phyloP scores from a whole-genome alignment of 257 asterid genomes.

The Dorcoceras hygrometricum region DNA sequence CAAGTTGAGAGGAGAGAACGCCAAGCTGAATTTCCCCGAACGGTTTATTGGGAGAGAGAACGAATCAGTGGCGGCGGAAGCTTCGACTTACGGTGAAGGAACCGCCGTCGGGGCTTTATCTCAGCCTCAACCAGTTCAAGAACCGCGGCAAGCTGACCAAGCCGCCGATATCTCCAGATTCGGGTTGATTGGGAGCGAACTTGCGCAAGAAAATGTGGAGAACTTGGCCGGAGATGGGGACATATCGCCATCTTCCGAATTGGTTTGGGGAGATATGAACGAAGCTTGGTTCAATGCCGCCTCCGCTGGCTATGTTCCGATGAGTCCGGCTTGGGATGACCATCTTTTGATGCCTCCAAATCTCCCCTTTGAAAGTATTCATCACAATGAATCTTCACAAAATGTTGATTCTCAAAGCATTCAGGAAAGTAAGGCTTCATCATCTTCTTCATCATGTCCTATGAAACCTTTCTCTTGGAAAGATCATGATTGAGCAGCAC shows the following conservation, averaged over 20 bases:
- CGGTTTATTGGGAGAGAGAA: background rate
- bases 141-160: conserved; percentile 21
- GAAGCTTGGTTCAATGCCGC: conserved; percentile 65
- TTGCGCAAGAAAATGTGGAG: conserved; percentile 31
- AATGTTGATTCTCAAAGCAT: conserved; percentile 35
- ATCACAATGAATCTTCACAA: conserved; percentile 29
- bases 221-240: conserved; percentile 15
- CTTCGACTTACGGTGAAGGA: background rate
- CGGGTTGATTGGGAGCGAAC: conserved; percentile 33
- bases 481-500: conserved; percentile 38
- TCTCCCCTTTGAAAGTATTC: conserved; percentile 50
- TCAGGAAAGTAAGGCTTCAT: conserved; percentile 26
- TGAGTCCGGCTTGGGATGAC: conserved; percentile 84
- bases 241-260: conserved; percentile 43
- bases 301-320: conserved; percentile 90
- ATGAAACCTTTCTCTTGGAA: conserved; percentile 44
- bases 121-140: conserved; percentile 20
- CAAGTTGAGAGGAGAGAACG: conserved; percentile 40
- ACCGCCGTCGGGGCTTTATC: background rate
- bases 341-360: conserved; percentile 56
- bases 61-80: background rate
- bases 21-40: conserved; percentile 40
- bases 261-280: conserved; percentile 74
- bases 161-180: conserved; percentile 32
- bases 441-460: conserved; percentile 39